phyloP scores from a whole-genome alignment of 257 asterid genomes.

The Salvia miltiorrhiza region DNA sequence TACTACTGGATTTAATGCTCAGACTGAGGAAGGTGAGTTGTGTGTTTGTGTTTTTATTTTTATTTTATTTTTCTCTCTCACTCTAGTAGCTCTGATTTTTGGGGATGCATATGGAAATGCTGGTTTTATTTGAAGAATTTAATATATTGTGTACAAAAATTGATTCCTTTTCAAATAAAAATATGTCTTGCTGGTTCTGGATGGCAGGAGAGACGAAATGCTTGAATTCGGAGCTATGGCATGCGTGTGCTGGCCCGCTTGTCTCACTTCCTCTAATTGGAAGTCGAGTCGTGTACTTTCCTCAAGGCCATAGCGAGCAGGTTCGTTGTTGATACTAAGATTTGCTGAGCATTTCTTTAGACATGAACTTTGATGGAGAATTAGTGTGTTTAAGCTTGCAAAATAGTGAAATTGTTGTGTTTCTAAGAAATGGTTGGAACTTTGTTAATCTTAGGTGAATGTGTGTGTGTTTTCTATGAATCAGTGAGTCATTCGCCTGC shows the following conservation, averaged over 20 bases:
- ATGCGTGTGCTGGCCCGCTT: constrained; percentile 82
- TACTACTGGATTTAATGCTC: constrained; percentile 51
- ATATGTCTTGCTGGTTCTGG: background rate
- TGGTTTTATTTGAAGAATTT: background rate
- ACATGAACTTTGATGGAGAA: background rate
- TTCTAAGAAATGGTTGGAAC: background rate
- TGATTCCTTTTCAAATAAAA: background rate
- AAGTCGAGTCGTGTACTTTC: constrained; percentile 75
- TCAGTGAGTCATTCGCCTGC: background rate
- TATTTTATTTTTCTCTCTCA: no score
- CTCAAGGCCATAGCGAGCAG: constrained; percentile 93
- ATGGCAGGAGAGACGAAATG: constrained; percentile 66
- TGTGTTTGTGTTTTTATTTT: background rate
- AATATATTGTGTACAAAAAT: constrained; percentile 11
- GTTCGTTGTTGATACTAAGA: constrained; percentile 21
- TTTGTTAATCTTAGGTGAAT: constrained; percentile 1
- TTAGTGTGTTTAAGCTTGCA: background rate
- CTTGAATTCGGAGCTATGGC: constrained; percentile 91
- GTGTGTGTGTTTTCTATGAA: background rate
- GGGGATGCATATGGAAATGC: constrained; percentile 16
- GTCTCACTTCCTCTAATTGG: constrained; percentile 74
- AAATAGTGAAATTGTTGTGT: constrained; percentile 2
- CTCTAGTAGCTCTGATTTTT: background rate
- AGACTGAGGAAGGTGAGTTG: constrained; percentile 58
- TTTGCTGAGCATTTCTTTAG: constrained; percentile 4